Evolutionary conservation across 768 basidiomycete species (phyloP), one percentile per base, ranked within the genome.

Genomic region (Porpolomopsis calyptriformis): DNA sequence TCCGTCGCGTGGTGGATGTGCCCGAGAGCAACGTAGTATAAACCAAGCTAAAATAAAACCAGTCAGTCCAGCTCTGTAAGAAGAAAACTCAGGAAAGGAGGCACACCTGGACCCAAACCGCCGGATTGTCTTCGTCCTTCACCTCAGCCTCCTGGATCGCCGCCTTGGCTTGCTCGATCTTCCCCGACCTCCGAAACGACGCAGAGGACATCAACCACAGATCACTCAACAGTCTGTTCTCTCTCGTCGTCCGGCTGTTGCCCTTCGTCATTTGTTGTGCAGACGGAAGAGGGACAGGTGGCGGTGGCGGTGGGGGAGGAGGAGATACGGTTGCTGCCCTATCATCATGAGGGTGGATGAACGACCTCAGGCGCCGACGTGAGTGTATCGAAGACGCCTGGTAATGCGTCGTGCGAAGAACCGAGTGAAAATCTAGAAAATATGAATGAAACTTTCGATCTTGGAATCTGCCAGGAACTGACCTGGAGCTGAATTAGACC

Each of bases 111-210:
- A 94, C 84, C 92, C 92, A 97, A 12, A 98, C 90, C 22, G 78
- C 81, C 3, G 88, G 78, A 60, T 94, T 92, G 20, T 76, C 74
- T 52, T 88, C 83, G 58, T 94, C 89, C 52, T 77, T 72, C 3
- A 84, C 80, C 60, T 99, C 94, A 0, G 94, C 96, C 63, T 99
- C 94, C 58, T 91, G 89, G 37, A 98, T 91, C 2, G 94, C 83
- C 9, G 80, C 93, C 42, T 80, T 78, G 0, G 87, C 82, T 55
- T 97, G 89, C 48, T 96, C 93, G 45, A 88, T 74, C 65, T 91
- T 91, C 9, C 88, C 88, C 45, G 85, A 66, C 49, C 96, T 68
- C 38, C 96, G 72, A 67, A 97, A 98, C 0, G 89, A 96, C 12
- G 96, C 91, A 1, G 94, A 89, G 5, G 84, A 86, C 75, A 90